A percentile compares a stretch with the other conserved stretches of the same genome.
phyloP scores from a whole-genome alignment of 1,139 yeast genomes.

The Nakaseomyces uthaithaninus region DNA sequence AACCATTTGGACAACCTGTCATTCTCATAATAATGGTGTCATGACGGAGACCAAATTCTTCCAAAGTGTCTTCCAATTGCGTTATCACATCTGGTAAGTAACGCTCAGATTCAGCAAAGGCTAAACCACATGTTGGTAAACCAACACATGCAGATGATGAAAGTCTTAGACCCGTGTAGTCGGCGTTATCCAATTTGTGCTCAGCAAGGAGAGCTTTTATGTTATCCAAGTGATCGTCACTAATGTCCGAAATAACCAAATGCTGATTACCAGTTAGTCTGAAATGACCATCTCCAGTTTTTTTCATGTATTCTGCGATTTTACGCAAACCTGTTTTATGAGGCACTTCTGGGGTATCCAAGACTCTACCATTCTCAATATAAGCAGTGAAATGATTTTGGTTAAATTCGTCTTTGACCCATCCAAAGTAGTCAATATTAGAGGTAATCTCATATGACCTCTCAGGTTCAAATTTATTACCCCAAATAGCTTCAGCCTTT shows the following conservation, averaged over 20 bases:
- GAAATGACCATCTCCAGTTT: conserved; percentile 62
- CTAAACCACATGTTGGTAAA: conserved; percentile 97
- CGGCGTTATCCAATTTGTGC: conserved; percentile 77
- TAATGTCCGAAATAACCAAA: conserved; percentile 63
- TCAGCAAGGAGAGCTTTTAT: conserved; percentile 59
- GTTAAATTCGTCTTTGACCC: conserved; percentile 86
- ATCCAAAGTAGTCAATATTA: conserved; percentile 86
- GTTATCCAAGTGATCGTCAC: conserved; percentile 55
- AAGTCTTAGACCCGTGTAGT: conserved; percentile 75
- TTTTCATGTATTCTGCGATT: conserved; percentile 60
- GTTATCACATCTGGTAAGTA: conserved; percentile 77
- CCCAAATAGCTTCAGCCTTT: conserved; percentile 79
- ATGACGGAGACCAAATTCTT: conserved; percentile 88
- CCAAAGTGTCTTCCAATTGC: conserved; percentile 75
- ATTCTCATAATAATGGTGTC: conserved; percentile 95
- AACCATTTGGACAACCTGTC: conserved; percentile 99
- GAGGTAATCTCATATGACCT: conserved; percentile 71
- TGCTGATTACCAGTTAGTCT: conserved; percentile 96
- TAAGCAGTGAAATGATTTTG: conserved; percentile 86
- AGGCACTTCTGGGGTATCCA: conserved; percentile 82
- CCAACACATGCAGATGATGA: conserved; percentile 98
- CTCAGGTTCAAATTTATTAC: conserved; percentile 63
- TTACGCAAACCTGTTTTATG: conserved; percentile 82
- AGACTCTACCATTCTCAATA: conserved; percentile 95
- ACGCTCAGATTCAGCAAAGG: conserved; percentile 98